Percentiles rank a stretch among this genome's conserved stretches.
Evolutionary conservation across 257 asterid genomes (phyloP).

Genomic region (Solanum gandarillasii): DNA sequence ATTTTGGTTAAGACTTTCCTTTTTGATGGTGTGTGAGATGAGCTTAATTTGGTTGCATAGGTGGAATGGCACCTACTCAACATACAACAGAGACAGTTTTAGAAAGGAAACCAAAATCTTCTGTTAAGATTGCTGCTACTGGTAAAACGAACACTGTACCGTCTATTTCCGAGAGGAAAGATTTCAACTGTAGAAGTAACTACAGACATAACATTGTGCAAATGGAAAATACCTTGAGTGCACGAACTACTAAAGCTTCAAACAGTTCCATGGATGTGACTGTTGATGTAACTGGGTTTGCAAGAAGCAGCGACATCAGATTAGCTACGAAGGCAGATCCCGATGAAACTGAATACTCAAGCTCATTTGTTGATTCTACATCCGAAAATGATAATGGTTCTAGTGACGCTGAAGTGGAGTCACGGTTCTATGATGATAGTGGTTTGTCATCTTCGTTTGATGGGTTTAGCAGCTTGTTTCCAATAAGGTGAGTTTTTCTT

Average conservation of each 20-base stretch:
- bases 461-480: slow-evolving; percentile 53
- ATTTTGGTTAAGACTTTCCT: not conserved
- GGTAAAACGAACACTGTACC: not conserved
- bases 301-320: slow-evolving; percentile 30
- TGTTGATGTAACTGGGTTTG: slow-evolving; percentile 41
- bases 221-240: not conserved
- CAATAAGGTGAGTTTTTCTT: slow-evolving; percentile 42
- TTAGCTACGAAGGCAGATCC: slow-evolving; percentile 59
- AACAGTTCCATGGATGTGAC: slow-evolving; percentile 14
- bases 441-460: slow-evolving; percentile 46
- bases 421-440: slow-evolving; percentile 44
- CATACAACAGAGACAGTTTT: not conserved
- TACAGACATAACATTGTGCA: not conserved
- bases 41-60: not conserved
- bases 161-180: not conserved
- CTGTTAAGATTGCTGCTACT: not conserved
- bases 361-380: slow-evolving; percentile 64
- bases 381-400: slow-evolving; percentile 51
- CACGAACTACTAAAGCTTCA: not conserved
- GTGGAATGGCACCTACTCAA: not conserved
- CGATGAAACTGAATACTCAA: slow-evolving; percentile 79
- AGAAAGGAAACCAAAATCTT: not conserved
- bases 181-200: not conserved
- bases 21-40: not conserved
- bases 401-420: slow-evolving; percentile 86